phyloP scores from a whole-genome alignment of 2,329 filamentous ascomycete genomes.

The Diaporthe vexans region DNA sequence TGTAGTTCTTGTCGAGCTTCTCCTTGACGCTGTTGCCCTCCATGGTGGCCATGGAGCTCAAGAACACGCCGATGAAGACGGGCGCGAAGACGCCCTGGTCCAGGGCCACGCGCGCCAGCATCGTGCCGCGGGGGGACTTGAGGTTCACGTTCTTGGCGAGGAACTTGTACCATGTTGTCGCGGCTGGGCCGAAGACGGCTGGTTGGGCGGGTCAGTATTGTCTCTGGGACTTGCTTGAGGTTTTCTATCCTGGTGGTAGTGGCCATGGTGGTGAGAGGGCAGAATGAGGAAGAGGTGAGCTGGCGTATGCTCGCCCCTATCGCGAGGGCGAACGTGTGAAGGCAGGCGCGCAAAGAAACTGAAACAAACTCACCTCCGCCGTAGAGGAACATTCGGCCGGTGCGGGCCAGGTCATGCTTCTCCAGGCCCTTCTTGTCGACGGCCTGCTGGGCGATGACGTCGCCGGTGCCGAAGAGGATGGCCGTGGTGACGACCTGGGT shows the following conservation, averaged over 20 bases:
- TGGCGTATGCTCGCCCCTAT: too few species aligned
- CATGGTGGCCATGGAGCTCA: slow-evolving; percentile 86
- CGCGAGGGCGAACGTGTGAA: too few species aligned
- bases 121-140: slow-evolving; percentile 76
- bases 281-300: too few species aligned
- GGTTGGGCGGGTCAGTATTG: not conserved
- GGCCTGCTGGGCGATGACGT: slow-evolving; percentile 89
- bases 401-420: slow-evolving; percentile 81
- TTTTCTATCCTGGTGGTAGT: not conserved
- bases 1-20: slow-evolving; percentile 80
- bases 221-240: not conserved
- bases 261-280: not conserved
- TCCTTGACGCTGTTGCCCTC: slow-evolving; percentile 74
- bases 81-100: slow-evolving; percentile 90
- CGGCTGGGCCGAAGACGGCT: slow-evolving; percentile 89
- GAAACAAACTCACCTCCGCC: slow-evolving; percentile 74
- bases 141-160: slow-evolving; percentile 79
- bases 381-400: slow-evolving; percentile 84
- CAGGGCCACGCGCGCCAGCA: slow-evolving; percentile 80
- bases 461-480: slow-evolving; percentile 92
- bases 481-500: slow-evolving; percentile 93
- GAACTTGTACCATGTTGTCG: slow-evolving; percentile 88
- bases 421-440: slow-evolving; percentile 85
- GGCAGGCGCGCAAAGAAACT: too few species aligned
- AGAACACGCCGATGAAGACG: slow-evolving; percentile 84